A percentile compares a stretch with the other conserved stretches of the same genome.
These are phyloP conservation scores for Metarhizium anisopliae DNA, from an alignment of 2,329 filamentous ascomycete genomes.

Conservation along the genomic window DNA sequence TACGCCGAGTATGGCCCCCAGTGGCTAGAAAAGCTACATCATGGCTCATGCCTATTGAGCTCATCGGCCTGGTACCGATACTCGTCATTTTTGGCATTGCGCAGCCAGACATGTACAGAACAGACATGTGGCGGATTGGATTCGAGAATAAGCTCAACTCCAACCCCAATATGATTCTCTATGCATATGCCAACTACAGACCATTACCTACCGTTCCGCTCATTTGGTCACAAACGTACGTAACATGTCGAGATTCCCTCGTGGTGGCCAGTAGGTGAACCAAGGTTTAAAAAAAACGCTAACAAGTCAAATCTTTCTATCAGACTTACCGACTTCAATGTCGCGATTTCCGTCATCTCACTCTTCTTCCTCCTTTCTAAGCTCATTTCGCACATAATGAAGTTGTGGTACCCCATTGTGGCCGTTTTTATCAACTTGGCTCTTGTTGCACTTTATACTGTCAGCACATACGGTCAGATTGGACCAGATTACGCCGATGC, in stretches of 20 bases:
- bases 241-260: conserved; percentile 12
- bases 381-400: conserved; percentile 60
- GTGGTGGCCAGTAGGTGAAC: not conserved
- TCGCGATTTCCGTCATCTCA: conserved; percentile 65
- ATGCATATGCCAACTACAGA: conserved; percentile 63
- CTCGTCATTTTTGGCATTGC: conserved; percentile 66
- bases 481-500: conserved; percentile 64
- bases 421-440: conserved; percentile 47
- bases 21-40: conserved; percentile 42
- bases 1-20: conserved; percentile 51
- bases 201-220: conserved; percentile 54
- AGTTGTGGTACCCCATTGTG: conserved; percentile 59
- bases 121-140: conserved; percentile 64
- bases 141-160: conserved; percentile 66
- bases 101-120: conserved; percentile 64
- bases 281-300: not conserved
- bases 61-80: conserved; percentile 53
- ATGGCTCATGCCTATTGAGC: conserved; percentile 57
- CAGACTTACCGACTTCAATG: conserved; percentile 67
- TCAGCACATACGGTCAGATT: conserved; percentile 62
- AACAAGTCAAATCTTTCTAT: not conserved
- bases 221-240: conserved; percentile 66
- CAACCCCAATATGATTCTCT: conserved; percentile 58
- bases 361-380: conserved; percentile 70
- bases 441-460: conserved; percentile 53